These are phyloP conservation scores for Wickerhamomyces pijperi DNA, from an alignment of 805 yeast species.

Conservation along the genomic window DNA sequence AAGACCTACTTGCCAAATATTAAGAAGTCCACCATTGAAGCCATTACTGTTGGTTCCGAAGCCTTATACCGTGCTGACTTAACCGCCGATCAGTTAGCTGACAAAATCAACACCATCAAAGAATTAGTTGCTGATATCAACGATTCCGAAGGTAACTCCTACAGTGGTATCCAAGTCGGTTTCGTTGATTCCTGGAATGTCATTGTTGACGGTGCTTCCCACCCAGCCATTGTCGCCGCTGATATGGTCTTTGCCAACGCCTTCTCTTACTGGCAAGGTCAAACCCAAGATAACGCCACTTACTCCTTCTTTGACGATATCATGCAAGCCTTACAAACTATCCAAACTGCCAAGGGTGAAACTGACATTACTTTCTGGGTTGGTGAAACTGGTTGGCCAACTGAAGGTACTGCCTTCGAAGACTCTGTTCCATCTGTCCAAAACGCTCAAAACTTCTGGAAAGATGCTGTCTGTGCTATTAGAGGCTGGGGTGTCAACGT, in stretches of 20 bases:
- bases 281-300: slow-evolving; percentile 69
- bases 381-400: slow-evolving; percentile 98
- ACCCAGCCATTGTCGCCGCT: slow-evolving; percentile 65
- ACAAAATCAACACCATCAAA: slow-evolving; percentile 52
- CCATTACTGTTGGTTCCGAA: slow-evolving; percentile 88
- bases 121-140: slow-evolving; percentile 44
- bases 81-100: slow-evolving; percentile 65
- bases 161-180: slow-evolving; percentile 67
- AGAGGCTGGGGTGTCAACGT: slow-evolving; percentile 96
- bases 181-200: slow-evolving; percentile 95
- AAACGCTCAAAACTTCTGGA: slow-evolving; percentile 78
- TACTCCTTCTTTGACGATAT: slow-evolving; percentile 93
- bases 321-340: slow-evolving; percentile 89
- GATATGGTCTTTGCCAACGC: slow-evolving; percentile 90
- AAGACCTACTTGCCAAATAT: slow-evolving; percentile 58
- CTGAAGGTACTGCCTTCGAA: slow-evolving; percentile 68
- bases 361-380: slow-evolving; percentile 87
- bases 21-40: slow-evolving; percentile 58
- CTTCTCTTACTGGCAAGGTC: slow-evolving; percentile 99
- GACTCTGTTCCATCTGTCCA: slow-evolving; percentile 52
- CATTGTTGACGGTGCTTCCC: slow-evolving; percentile 66
- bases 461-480: slow-evolving; percentile 81
- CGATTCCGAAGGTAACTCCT: slow-evolving; percentile 76
- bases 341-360: slow-evolving; percentile 79
- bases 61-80: slow-evolving; percentile 86